Conservation (phyloP, 306 rosid genomes). For the Potentilla sterilis region DNA sequence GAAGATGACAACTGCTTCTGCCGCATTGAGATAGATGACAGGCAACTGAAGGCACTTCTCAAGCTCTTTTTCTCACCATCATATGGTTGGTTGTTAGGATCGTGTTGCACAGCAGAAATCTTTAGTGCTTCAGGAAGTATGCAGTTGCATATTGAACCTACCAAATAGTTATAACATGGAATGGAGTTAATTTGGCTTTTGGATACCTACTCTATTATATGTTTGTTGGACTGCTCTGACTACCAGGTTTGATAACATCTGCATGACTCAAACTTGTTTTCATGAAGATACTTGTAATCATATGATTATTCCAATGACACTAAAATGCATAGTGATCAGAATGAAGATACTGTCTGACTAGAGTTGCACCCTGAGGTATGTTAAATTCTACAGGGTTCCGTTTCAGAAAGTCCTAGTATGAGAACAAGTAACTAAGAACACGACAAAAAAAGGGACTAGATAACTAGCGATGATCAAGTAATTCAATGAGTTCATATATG, state of each 20-base stretch:
- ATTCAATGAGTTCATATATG: background rate
- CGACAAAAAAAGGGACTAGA: background rate
- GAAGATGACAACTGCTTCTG: conserved; percentile 87
- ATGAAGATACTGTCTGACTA: background rate
- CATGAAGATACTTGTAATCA: background rate
- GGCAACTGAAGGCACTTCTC: conserved; percentile 55
- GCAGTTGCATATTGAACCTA: conserved; percentile 89
- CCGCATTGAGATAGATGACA: conserved; percentile 87
- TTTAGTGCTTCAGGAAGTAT: conserved; percentile 81
- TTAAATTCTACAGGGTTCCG: background rate
- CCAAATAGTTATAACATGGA: conserved; percentile 19
- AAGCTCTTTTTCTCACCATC: conserved; percentile 78
- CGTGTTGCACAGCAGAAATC: conserved; percentile 69
- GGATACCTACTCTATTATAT: background rate
- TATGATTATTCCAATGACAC: background rate
- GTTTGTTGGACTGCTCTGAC: background rate
- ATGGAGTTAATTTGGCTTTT: background rate
- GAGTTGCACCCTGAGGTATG: background rate
- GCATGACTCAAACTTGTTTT: background rate
- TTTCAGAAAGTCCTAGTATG: background rate
- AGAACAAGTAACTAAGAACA: background rate
- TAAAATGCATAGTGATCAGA: background rate
- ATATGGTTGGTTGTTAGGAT: conserved; percentile 50
- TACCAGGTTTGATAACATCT: background rate
- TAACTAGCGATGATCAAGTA: background rate